Conservation (phyloP, 768 basidiomycete genomes). For the Mycena rebaudengoi region DNA sequence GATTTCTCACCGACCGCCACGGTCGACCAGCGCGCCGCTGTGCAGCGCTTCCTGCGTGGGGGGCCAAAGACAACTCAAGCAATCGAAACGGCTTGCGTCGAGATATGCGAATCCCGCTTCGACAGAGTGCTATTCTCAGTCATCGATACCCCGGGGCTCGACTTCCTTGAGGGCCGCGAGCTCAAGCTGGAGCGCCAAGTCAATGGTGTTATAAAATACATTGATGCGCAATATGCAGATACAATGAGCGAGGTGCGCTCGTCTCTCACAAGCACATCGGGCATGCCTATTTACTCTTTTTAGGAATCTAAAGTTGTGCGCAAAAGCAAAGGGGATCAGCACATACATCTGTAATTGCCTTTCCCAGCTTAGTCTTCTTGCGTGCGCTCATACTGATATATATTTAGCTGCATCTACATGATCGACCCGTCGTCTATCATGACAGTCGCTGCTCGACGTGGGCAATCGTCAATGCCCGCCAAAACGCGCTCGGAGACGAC, state of each 20-base stretch:
- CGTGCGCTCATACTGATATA: conserved; percentile 10
- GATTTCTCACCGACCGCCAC: conserved; percentile 84
- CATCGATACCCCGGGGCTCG: conserved; percentile 87
- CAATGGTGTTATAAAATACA: conserved; percentile 74
- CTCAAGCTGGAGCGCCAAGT: conserved; percentile 84
- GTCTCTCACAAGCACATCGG: not conserved
- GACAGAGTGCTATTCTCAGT: conserved; percentile 83
- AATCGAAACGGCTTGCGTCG: conserved; percentile 76
- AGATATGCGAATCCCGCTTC: conserved; percentile 85
- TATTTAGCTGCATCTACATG: conserved; percentile 80
- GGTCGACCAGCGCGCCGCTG: conserved; percentile 70
- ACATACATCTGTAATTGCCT: conserved; percentile 81
- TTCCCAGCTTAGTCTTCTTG: not conserved
- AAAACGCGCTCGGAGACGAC: conserved; percentile 75
- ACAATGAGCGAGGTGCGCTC: conserved; percentile 83
- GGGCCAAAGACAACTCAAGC: conserved; percentile 65
- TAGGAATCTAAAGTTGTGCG: conserved; percentile 91
- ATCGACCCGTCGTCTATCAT: conserved; percentile 80
- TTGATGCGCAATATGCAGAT: conserved; percentile 84
- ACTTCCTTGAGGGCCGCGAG: conserved; percentile 77
- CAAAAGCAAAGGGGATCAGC: conserved; percentile 88
- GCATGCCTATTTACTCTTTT: conserved; percentile 6
- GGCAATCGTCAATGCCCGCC: conserved; percentile 55
- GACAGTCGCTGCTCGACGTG: conserved; percentile 60
- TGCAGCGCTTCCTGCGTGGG: conserved; percentile 72